These are phyloP conservation scores for Elasticomyces elasticus DNA, from an alignment of 495 filamentous ascomycete genomes.

Conservation along the genomic window DNA sequence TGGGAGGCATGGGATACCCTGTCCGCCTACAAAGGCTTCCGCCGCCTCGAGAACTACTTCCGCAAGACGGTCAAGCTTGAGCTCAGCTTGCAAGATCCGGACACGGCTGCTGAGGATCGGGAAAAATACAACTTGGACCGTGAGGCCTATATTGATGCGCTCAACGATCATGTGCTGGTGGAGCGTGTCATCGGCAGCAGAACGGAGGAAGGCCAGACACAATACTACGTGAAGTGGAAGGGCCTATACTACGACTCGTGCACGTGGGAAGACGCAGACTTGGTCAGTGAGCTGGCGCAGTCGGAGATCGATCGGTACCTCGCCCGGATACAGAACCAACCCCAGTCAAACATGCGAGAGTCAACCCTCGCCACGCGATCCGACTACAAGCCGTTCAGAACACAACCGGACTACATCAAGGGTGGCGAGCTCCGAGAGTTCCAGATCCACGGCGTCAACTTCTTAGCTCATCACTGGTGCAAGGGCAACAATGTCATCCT, in stretches of 20 bases:
- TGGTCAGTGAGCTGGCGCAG: slow-evolving; percentile 69
- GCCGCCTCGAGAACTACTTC: slow-evolving; percentile 88
- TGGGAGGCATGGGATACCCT: slow-evolving; percentile 76
- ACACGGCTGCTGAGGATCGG: slow-evolving; percentile 69
- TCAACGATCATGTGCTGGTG: slow-evolving; percentile 76
- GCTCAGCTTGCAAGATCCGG: slow-evolving; percentile 58
- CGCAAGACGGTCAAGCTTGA: slow-evolving; percentile 69
- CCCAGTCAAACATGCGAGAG: slow-evolving; percentile 65
- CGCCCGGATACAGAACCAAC: slow-evolving; percentile 64
- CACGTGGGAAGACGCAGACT: slow-evolving; percentile 79
- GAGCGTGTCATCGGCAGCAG: slow-evolving; percentile 75
- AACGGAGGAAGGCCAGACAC: slow-evolving; percentile 61
- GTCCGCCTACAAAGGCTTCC: slow-evolving; percentile 59
- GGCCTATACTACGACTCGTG: slow-evolving; percentile 60
- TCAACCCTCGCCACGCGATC: slow-evolving; percentile 62
- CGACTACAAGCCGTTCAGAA: slow-evolving; percentile 58
- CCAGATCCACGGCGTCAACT: slow-evolving; percentile 88
- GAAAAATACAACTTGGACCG: slow-evolving; percentile 87
- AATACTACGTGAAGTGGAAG: slow-evolving; percentile 89
- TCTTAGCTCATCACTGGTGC: slow-evolving; percentile 89
- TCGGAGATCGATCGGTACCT: slow-evolving; percentile 82
- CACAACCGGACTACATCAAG: slow-evolving; percentile 76
- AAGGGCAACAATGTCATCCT: slow-evolving; percentile 86
- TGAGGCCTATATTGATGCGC: slow-evolving; percentile 71
- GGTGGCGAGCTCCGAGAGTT: slow-evolving; percentile 84